Evolutionary conservation across 768 basidiomycete genomes (phyloP), one percentile per base, ranked within the genome.

Genomic region (Tylopilus felleus): DNA sequence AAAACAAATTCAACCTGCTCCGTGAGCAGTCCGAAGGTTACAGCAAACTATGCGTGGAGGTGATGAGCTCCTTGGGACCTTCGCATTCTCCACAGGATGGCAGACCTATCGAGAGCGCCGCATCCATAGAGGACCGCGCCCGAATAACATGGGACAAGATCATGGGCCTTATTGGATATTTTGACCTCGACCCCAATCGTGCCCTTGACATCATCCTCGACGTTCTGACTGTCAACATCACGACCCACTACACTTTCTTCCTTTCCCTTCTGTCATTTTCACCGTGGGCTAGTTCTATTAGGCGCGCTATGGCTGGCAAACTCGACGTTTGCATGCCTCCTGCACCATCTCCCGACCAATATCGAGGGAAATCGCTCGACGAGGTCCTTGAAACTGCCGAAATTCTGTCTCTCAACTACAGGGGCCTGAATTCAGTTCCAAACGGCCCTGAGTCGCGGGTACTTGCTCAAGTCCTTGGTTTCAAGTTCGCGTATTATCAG

Each of bases 1-100:
- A 99, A 71, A 93, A 93, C 74, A 99, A 98, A 72, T 96, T 95
- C 77, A 99, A 98, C 67, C 81, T 99, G 36, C 81, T 98, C 16
- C 88, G 97, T 35, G 97, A 99, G 74, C 92, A 97, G 63, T 94
- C 94, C 1, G 96, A 98, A 74, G 97, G 97, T 8, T 99, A 93
- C 74, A 92, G 92, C 68, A 94, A 95, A 70, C 82, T 98, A 29
- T 82, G 87, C 25, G 83, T 88, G 10, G 92, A 98, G 64, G 75
- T 99, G 36, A 84, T 85, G 12, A 85, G 85, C 59, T 81, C 80
- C 63, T 73, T 94, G 47, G 91, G 90, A 2, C 84, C 85, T 22
- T 73, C 90, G 8, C 90, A 94, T 70, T 83, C 84, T 5, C 66
- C 83, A 25, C 67, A 75, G 21, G 88, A 88, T 21, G 90, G 82